Base-by-base conservation (phyloP, 768 basidiomycete genomes). In the Tulasnella sp. region DNA sequence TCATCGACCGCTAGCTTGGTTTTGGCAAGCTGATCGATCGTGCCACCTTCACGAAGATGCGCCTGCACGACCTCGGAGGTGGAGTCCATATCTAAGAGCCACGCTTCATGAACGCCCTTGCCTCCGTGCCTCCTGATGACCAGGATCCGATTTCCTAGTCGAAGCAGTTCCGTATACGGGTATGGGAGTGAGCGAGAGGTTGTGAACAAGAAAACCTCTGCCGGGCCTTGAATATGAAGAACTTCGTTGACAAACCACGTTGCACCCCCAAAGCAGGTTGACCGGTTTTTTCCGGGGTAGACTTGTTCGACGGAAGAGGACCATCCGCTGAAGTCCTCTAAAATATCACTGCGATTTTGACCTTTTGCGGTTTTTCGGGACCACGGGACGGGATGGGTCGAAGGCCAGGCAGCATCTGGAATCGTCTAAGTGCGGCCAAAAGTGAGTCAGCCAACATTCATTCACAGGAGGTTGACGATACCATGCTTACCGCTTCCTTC, bases 201-300 rank as follows among this genome's bases (percentile, higher is more conserved):
- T 64, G 60, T 31, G 31, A 64, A 64, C n/a, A n/a, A 24, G 31
- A 64, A 28, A 64, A 64, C 60, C 14, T 64, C 31, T 18, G 60
- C 60, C 0, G 3, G 0, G 24, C 60, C 60, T 64, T 28, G 60
- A 7, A 64, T n/a, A 28, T 64, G 60, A 9, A 64, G 60, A 24
- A 64, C 60, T 31, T 64, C 60, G 60, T 64, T 64, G 12, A 64
- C n/a, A 64, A 64, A 64, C 60, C 60, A 64, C 11, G 60, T 64
- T 12, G 60, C 60, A 9, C 60, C 60, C 31, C 60, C 60, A 24
- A 64, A 64, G 60, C 20, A 64, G 31, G 28, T 31, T 64, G 24
- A 8, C 8, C 31, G 5, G 60, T 64, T 64, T 64, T 64, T 64
- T 2, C n/a, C 60, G 5, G 60, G 3, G 8, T 28, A 64, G n/a